These are phyloP conservation scores for Avena atlantica DNA, from an alignment of 176 grass and related monocot species.

Conservation along the genomic window DNA sequence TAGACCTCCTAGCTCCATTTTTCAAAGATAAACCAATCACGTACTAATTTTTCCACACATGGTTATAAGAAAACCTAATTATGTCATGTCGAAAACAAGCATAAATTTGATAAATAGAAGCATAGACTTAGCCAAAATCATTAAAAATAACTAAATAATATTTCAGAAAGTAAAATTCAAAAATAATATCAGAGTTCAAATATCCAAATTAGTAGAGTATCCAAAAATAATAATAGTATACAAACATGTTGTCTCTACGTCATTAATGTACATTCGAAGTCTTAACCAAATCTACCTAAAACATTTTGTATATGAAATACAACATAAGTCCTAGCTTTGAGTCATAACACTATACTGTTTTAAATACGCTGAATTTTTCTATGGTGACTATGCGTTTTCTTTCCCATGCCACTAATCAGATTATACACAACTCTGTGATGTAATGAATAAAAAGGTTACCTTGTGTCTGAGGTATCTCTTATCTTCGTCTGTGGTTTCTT, in stretches of 20 bases:
- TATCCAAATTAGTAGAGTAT: neutral
- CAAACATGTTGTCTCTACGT: neutral
- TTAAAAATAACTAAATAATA: neutral
- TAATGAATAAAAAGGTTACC: conserved; percentile 50
- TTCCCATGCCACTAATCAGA: conserved; percentile 26
- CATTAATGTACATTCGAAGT: neutral
- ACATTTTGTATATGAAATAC: neutral
- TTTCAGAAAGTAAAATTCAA: conserved; percentile 5
- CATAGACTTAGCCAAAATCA: neutral
- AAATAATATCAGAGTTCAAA: neutral
- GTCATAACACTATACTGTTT: neutral
- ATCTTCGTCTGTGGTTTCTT: conserved; percentile 84
- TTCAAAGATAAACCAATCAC: neutral
- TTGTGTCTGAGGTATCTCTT: conserved; percentile 72
- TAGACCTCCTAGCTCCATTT: neutral
- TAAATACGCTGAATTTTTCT: conserved; percentile 20
- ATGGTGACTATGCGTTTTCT: neutral
- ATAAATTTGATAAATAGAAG: neutral
- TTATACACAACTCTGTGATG: conserved; percentile 7
- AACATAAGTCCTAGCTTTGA: neutral
- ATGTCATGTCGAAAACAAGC: neutral
- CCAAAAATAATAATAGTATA: neutral
- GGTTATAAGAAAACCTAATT: neutral
- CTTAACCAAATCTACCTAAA: neutral
- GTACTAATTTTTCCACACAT: neutral